Percentiles rank a stretch among this genome's conserved stretches.
Conservation (phyloP, 1,284 basidiomycete genomes). For the Rhodofomes roseus region DNA sequence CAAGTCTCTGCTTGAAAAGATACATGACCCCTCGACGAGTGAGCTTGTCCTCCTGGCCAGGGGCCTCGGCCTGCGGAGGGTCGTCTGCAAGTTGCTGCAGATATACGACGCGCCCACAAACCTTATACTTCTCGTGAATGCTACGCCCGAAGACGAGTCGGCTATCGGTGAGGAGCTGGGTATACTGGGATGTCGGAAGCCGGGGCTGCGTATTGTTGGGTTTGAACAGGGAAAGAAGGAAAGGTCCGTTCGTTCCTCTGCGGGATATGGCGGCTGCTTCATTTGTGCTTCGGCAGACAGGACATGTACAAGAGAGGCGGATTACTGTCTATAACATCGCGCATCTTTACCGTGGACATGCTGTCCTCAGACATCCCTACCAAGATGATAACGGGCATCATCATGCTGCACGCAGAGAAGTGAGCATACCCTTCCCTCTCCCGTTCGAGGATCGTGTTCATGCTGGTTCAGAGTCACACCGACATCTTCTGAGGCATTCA, state of each 20-base stretch:
- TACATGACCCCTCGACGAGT: conserved; percentile 76
- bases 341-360: conserved; percentile 95
- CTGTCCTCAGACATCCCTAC: conserved; percentile 84
- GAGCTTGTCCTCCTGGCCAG: conserved; percentile 85
- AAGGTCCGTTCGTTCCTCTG: conserved; percentile 46
- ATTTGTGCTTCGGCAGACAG: conserved; percentile 50
- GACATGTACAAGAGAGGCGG: conserved; percentile 86
- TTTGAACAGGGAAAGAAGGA: conserved; percentile 84
- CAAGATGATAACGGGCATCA: conserved; percentile 85
- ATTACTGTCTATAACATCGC: conserved; percentile 88
- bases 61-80: conserved; percentile 79
- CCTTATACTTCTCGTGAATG: conserved; percentile 87
- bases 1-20: conserved; percentile 56
- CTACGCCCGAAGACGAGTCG: conserved; percentile 82
- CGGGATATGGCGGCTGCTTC: conserved; percentile 4
- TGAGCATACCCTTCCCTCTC: too few relatives aligned
- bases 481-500: conserved; percentile 85
- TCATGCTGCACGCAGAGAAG: conserved; percentile 94
- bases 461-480: conserved; percentile 83
- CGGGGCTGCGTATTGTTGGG: conserved; percentile 80
- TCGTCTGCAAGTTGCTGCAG: conserved; percentile 84
- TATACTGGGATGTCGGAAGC: conserved; percentile 86
- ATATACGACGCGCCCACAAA: conserved; percentile 89
- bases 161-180: conserved; percentile 92
- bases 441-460: too few relatives aligned